A percentile compares a stretch with the other conserved stretches of the same genome.
Evolutionary conservation across 1,284 basidiomycete genomes (phyloP).

Genomic region (Rugosomyces carneus): DNA sequence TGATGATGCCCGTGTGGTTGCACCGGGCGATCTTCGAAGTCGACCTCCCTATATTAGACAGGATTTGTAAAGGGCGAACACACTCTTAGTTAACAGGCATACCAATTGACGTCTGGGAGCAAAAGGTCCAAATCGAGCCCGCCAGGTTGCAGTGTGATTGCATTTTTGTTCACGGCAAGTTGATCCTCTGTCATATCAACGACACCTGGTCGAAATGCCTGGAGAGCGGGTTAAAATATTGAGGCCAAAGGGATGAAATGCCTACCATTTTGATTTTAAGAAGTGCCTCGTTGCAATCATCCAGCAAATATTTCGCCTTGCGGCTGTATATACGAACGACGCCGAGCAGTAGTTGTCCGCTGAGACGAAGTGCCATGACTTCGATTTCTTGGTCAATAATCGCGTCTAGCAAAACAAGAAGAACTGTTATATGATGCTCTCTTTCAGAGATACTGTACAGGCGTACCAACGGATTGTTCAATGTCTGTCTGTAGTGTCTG

Average conservation of each 20-base stretch:
- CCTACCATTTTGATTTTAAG: conserved; percentile 90
- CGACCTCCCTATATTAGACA: conserved; percentile 51
- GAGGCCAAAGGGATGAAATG: conserved; percentile 7
- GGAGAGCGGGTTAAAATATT: background rate
- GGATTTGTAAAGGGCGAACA: background rate
- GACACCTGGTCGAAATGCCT: conserved; percentile 90
- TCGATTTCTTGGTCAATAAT: conserved; percentile 88
- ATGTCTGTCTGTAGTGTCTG: conserved; percentile 94
- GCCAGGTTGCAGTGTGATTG: conserved; percentile 77
- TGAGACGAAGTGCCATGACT: conserved; percentile 89
- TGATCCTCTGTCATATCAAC: conserved; percentile 96
- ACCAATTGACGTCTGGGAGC: conserved; percentile 82
- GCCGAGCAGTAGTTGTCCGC: conserved; percentile 91
- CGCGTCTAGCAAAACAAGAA: conserved; percentile 47
- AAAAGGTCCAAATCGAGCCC: conserved; percentile 73
- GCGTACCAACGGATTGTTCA: conserved; percentile 84
- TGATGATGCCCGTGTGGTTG: conserved; percentile 72
- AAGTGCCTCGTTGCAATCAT: conserved; percentile 96
- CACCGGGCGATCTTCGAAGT: conserved; percentile 64
- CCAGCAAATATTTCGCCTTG: conserved; percentile 95
- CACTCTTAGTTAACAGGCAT: conserved; percentile 12
- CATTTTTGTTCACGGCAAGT: conserved; percentile 78
- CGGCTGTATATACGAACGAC: conserved; percentile 97
- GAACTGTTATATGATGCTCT: background rate
- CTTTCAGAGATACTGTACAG: background rate